These are phyloP conservation scores for Salvia splendens DNA, from an alignment of 257 asterid species.

Conservation along the genomic window DNA sequence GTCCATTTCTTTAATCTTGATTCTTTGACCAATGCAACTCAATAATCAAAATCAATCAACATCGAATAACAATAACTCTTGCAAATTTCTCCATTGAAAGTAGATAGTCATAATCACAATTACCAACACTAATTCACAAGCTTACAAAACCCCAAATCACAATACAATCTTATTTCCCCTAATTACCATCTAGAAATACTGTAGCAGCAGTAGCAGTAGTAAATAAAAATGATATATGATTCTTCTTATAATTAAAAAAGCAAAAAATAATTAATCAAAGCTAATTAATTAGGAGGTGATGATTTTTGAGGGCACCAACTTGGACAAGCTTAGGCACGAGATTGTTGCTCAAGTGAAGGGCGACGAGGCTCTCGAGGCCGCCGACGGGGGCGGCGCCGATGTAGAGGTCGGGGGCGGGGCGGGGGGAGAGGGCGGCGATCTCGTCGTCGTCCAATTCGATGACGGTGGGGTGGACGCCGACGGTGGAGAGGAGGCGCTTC, in stretches of 20 bases:
- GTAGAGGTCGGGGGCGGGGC: slow-evolving; percentile 58
- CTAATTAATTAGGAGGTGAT: slow-evolving; percentile 44
- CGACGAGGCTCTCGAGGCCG: slow-evolving; percentile 79
- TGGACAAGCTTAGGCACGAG: slow-evolving; percentile 88
- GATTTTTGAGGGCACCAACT: slow-evolving; percentile 68
- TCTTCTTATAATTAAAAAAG: background rate
- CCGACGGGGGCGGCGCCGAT: slow-evolving; percentile 91
- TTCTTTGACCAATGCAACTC: slow-evolving; percentile 3
- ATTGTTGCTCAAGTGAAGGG: slow-evolving; percentile 72
- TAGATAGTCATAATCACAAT: slow-evolving; percentile 33
- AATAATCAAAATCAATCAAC: slow-evolving; percentile 3
- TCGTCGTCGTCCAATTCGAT: slow-evolving; percentile 86
- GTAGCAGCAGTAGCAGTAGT: slow-evolving; percentile 12
- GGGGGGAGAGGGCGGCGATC: slow-evolving; percentile 49
- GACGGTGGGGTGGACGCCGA: slow-evolving; percentile 89
- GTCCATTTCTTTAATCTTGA: background rate
- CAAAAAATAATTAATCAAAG: background rate
- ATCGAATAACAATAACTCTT: background rate
- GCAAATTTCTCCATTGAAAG: slow-evolving; percentile 24
- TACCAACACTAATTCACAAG: slow-evolving; percentile 36
- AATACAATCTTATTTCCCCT: slow-evolving; percentile 4
- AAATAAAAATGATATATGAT: slow-evolving; percentile 17
- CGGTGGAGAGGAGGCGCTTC: slow-evolving; percentile 65
- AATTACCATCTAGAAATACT: background rate
- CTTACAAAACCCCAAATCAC: slow-evolving; percentile 16